phyloP scores from a whole-genome alignment of 371 early-diverging fungal species.

The Zychaea mexicana region DNA sequence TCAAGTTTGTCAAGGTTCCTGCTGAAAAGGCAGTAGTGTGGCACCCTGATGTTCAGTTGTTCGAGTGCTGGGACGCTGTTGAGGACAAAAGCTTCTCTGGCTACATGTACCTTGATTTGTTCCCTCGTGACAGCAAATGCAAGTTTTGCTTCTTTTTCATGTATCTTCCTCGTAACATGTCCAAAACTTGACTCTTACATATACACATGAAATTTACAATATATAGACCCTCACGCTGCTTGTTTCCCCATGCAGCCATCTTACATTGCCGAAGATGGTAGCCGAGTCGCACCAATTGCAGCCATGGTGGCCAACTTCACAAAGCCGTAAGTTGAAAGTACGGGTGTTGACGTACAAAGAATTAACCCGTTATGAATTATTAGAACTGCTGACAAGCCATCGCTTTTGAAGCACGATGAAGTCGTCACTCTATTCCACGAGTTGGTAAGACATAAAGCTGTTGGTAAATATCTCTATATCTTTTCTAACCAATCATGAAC shows the following conservation, averaged over 20 bases:
- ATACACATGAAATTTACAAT: neutral
- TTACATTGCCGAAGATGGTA: constrained; percentile 48
- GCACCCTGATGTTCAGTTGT: constrained; percentile 73
- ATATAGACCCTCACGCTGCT: constrained; percentile 73
- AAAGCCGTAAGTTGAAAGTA: constrained; percentile 55
- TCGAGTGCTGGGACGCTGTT: constrained; percentile 68
- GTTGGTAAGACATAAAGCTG: no score
- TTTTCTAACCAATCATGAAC: constrained; percentile 33
- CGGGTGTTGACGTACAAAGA: neutral
- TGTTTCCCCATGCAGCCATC: constrained; percentile 74
- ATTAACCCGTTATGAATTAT: neutral
- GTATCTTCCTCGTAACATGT: neutral
- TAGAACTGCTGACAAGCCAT: constrained; percentile 69
- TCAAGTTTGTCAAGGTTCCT: constrained; percentile 65
- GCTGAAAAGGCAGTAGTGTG: constrained; percentile 59
- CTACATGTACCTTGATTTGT: constrained; percentile 79
- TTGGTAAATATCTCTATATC: neutral
- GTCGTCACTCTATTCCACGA: constrained; percentile 80
- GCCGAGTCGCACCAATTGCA: constrained; percentile 67
- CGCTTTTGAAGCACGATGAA: constrained; percentile 84
- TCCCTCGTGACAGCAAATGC: constrained; percentile 77
- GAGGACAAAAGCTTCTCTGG: constrained; percentile 63
- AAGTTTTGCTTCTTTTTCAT: constrained; percentile 1
- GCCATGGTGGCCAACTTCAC: constrained; percentile 87
- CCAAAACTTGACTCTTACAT: neutral